A percentile compares a stretch with the other conserved stretches of the same genome.
Evolutionary conservation across 2,329 filamentous ascomycete genomes (phyloP).

Genomic region (Capronia coronata): DNA sequence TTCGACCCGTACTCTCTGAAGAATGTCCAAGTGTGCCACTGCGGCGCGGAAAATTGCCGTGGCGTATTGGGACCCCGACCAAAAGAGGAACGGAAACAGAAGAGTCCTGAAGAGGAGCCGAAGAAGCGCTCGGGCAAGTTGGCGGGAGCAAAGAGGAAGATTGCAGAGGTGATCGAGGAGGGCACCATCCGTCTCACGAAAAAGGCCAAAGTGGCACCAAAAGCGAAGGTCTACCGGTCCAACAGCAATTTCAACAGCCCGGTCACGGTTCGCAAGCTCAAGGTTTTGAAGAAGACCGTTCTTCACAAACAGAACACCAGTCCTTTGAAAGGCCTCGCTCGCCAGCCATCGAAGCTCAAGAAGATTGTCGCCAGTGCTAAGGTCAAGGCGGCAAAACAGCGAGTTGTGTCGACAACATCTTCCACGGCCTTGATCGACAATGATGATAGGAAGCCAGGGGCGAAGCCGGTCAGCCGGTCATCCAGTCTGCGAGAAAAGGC

Average conservation of each 20-base stretch:
- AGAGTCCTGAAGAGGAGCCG: constrained; percentile 16
- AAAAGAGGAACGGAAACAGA: constrained; percentile 42
- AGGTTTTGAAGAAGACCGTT: constrained; percentile 14
- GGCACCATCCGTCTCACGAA: constrained; percentile 19
- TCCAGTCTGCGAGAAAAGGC: constrained; percentile 24
- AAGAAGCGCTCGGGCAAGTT: constrained; percentile 21
- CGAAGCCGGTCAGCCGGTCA: constrained; percentile 11
- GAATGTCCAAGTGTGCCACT: constrained; percentile 59
- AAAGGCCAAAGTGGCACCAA: constrained; percentile 15
- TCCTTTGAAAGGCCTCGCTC: constrained; percentile 6
- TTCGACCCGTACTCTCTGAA: constrained; percentile 59
- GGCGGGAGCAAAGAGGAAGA: constrained; percentile 27
- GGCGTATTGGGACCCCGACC: constrained; percentile 54
- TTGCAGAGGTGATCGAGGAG: constrained; percentile 24
- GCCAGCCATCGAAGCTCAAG: constrained; percentile 22
- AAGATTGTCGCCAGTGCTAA: constrained; percentile 16
- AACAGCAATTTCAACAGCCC: constrained; percentile 8
- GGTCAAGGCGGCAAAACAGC: constrained; percentile 2
- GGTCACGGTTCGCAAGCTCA: constrained; percentile 17
- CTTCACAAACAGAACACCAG: constrained; percentile 10
- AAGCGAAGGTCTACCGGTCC: constrained; percentile 12
- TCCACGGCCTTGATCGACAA: constrained; percentile 21
- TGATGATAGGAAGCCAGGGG: constrained; percentile 2
- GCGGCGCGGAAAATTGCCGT: constrained; percentile 55
- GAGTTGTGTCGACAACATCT: constrained; percentile 22